A percentile compares a stretch with the other conserved stretches of the same genome.
Conservation (phyloP, 805 yeast species). For the Saccharomycopsis synnaedendra region DNA sequence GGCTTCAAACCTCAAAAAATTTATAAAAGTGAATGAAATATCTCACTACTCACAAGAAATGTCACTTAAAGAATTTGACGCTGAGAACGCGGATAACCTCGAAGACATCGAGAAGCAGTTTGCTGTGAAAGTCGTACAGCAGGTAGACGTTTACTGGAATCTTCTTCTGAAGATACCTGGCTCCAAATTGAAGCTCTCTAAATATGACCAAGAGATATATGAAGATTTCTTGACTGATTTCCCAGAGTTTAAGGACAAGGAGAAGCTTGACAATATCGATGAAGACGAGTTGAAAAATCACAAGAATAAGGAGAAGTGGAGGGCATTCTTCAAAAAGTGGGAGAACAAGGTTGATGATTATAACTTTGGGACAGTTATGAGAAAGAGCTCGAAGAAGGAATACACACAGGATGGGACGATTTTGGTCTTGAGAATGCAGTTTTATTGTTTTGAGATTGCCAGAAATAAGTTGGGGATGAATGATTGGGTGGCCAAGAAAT, state of each 20-base stretch:
- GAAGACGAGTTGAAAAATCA: constrained; percentile 80
- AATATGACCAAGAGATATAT: constrained; percentile 61
- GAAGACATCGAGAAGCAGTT: constrained; percentile 96
- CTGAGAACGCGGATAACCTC: constrained; percentile 87
- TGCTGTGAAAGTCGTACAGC: constrained; percentile 94
- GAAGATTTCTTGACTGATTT: constrained; percentile 51
- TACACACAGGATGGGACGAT: constrained; percentile 78
- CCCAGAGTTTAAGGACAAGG: constrained; percentile 75
- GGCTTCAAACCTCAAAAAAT: background rate
- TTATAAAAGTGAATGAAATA: background rate
- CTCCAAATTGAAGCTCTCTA: constrained; percentile 62
- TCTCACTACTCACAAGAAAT: background rate
- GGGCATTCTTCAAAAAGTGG: constrained; percentile 71
- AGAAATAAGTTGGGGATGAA: constrained; percentile 85
- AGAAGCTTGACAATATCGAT: constrained; percentile 36
- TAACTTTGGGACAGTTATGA: constrained; percentile 89
- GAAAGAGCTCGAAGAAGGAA: constrained; percentile 61
- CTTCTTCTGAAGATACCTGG: constrained; percentile 66
- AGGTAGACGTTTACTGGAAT: constrained; percentile 90
- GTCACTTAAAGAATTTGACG: constrained; percentile 38
- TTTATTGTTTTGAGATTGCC: constrained; percentile 87
- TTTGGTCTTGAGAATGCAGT: constrained; percentile 87
- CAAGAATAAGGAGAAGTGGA: constrained; percentile 82
- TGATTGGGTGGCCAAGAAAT: constrained; percentile 57
- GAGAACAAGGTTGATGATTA: constrained; percentile 76